Evolutionary conservation across 2,329 filamentous ascomycete genomes (phyloP).

Genomic region (Colletotrichum lindemuthianum): DNA sequence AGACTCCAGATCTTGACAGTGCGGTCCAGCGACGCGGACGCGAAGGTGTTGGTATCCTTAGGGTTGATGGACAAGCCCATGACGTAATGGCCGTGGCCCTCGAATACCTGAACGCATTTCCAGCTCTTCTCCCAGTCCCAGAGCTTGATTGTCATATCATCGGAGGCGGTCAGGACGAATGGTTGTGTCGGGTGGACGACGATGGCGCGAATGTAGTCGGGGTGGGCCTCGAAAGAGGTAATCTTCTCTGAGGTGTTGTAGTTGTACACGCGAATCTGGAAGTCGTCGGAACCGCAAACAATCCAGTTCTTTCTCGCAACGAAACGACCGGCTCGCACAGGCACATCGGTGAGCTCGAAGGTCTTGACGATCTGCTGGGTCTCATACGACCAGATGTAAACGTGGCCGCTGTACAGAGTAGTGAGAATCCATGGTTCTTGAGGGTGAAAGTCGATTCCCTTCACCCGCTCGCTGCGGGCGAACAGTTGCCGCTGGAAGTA

Average conservation of each 20-base stretch:
- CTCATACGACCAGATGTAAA: slow-evolving; percentile 99
- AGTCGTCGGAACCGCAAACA: slow-evolving; percentile 93
- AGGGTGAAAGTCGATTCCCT: slow-evolving; percentile 96
- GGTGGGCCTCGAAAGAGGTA: slow-evolving; percentile 95
- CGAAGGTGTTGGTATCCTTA: slow-evolving; percentile 93
- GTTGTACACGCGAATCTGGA: slow-evolving; percentile 85
- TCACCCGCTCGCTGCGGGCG: slow-evolving; percentile 93
- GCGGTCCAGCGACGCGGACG: slow-evolving; percentile 92
- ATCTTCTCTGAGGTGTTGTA: slow-evolving; percentile 99
- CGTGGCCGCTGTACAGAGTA: slow-evolving; percentile 93
- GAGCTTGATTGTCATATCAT: slow-evolving; percentile 98
- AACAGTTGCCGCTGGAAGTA: slow-evolving; percentile 55
- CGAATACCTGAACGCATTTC: slow-evolving; percentile 97
- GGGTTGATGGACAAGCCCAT: slow-evolving; percentile 98
- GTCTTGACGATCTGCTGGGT: slow-evolving; percentile 98
- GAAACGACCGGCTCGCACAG: slow-evolving; percentile 95
- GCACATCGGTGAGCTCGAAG: slow-evolving; percentile 98
- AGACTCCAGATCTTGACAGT: slow-evolving; percentile 99
- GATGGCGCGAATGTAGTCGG: slow-evolving; percentile 97
- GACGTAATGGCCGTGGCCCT: slow-evolving; percentile 95
- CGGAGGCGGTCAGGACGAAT: slow-evolving; percentile 93
- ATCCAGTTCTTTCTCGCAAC: slow-evolving; percentile 99
- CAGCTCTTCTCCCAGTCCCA: slow-evolving; percentile 99
- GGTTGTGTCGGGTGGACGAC: slow-evolving; percentile 95
- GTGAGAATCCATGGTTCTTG: slow-evolving; percentile 97